Conservation (phyloP, 192 early-diverging fungal species). For the Coemansia sp. region DNA sequence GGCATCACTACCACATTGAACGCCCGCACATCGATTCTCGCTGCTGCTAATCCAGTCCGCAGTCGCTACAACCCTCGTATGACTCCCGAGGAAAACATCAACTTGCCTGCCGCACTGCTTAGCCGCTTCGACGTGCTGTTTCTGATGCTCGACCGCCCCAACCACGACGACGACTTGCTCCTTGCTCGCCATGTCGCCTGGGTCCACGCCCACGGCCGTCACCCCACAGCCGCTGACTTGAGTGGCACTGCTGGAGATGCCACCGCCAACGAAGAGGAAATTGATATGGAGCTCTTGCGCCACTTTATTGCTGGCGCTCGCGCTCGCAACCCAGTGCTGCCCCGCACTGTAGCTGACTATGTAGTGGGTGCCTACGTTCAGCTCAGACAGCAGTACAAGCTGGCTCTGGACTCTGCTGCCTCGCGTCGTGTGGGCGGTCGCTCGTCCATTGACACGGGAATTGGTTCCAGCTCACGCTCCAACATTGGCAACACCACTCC, state of each 20-base stretch:
- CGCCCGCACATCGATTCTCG: conserved; percentile 91
- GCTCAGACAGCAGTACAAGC: conserved; percentile 65
- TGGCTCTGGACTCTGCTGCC: conserved; percentile 9
- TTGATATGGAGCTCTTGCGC: conserved; percentile 77
- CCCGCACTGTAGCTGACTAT: conserved; percentile 75
- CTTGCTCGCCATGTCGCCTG: conserved; percentile 90
- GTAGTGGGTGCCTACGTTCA: conserved; percentile 85
- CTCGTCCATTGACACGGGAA: conserved; percentile 25
- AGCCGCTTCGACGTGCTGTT: conserved; percentile 93
- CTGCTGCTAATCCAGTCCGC: conserved; percentile 96
- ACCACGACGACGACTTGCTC: conserved; percentile 69
- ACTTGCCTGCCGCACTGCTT: conserved; percentile 90
- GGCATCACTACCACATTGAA: conserved; percentile 98
- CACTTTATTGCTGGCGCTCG: conserved; percentile 87
- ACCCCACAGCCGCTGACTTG: conserved; percentile 60
- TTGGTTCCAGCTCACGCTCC: conserved; percentile 10
- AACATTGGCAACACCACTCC: conserved; percentile 49
- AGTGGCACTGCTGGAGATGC: conserved; percentile 14
- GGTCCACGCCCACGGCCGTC: conserved; percentile 83
- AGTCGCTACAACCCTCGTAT: conserved; percentile 90
- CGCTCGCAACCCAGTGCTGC: conserved; percentile 68
- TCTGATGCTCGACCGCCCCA: conserved; percentile 85
- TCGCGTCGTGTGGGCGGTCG: conserved; percentile 13
- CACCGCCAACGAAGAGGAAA: conserved; percentile 38
- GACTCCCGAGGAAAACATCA: conserved; percentile 93